A percentile compares a stretch with the other conserved stretches of the same genome.
These are phyloP conservation scores for Athelia psychrophila DNA, from an alignment of 1,284 basidiomycete genomes.

Conservation along the genomic window DNA sequence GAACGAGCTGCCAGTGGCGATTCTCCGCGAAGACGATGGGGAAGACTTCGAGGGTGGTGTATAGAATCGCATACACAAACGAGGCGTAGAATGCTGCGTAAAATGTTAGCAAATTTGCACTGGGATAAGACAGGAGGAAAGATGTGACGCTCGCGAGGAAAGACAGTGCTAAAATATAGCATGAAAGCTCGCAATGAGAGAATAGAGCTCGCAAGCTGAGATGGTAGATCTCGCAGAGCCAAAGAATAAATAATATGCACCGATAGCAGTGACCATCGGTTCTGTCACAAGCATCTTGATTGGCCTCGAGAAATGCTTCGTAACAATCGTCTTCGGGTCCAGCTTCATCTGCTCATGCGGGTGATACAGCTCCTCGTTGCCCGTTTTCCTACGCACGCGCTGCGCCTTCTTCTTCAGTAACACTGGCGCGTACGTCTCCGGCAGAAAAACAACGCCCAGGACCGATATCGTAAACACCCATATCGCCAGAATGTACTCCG, in stretches of 20 bases:
- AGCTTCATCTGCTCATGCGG: background rate
- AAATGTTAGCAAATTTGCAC: background rate
- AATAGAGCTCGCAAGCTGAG: background rate
- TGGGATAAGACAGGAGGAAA: background rate
- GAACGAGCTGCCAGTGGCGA: conserved; percentile 25
- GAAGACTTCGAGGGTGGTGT: conserved; percentile 28
- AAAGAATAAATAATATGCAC: background rate
- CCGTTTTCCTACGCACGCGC: conserved; percentile 27
- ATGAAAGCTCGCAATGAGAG: background rate
- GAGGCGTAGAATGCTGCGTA: too few relatives aligned
- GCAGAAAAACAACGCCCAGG: conserved; percentile 25
- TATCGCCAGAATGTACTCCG: conserved; percentile 25
- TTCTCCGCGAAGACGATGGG: conserved; percentile 26
- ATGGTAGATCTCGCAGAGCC: background rate
- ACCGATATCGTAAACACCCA: conserved; percentile 14
- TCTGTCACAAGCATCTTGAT: background rate
- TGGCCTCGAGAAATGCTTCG: background rate
- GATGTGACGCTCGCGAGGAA: background rate
- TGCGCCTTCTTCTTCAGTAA: conserved; percentile 27
- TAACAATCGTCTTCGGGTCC: background rate
- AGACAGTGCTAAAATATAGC: background rate
- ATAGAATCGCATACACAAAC: conserved; percentile 4
- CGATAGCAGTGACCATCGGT: background rate
- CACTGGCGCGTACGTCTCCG: conserved; percentile 30
- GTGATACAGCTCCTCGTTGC: conserved; percentile 20